Evolutionary conservation across 345 rosid species (phyloP).

Genomic region (Carallia pectinifolia): DNA sequence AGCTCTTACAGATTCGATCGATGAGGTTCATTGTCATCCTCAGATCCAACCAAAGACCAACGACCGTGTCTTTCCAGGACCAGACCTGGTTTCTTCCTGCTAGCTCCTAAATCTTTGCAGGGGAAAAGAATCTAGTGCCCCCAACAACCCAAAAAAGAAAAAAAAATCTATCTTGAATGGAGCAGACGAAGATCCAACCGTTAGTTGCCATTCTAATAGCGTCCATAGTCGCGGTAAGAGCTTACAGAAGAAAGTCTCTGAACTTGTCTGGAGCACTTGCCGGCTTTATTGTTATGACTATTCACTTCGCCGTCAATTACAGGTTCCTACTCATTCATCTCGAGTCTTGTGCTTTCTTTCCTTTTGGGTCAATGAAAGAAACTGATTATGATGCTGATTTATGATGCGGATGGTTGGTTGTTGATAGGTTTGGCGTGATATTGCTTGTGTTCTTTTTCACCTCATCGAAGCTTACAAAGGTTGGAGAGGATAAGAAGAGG

Average conservation of each 20-base stretch:
- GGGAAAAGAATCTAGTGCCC: too few relatives aligned
- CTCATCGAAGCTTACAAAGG: conserved; percentile 87
- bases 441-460: conserved; percentile 73
- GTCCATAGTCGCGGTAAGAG: conserved; percentile 52
- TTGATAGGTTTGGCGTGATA: conserved; percentile 73
- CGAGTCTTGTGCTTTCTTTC: background rate
- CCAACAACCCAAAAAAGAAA: too few relatives aligned
- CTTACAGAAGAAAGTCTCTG: conserved; percentile 77
- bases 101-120: too few relatives aligned
- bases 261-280: conserved; percentile 74
- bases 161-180: conserved; percentile 29
- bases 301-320: conserved; percentile 66
- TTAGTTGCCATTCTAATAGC: conserved; percentile 53
- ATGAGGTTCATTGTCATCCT: too few relatives aligned
- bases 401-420: background rate
- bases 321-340: conserved; percentile 37
- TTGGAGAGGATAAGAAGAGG: conserved; percentile 85
- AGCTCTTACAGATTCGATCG: too few relatives aligned
- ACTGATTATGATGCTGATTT: background rate
- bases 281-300: conserved; percentile 72
- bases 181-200: conserved; percentile 35
- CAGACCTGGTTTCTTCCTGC: too few relatives aligned
- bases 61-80: too few relatives aligned
- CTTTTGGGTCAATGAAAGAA: background rate
- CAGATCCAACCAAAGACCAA: too few relatives aligned